A percentile compares a stretch with the other conserved stretches of the same genome.
phyloP scores from a whole-genome alignment of 73 alveolate genomes.

The Tetrahymena elliotti region DNA sequence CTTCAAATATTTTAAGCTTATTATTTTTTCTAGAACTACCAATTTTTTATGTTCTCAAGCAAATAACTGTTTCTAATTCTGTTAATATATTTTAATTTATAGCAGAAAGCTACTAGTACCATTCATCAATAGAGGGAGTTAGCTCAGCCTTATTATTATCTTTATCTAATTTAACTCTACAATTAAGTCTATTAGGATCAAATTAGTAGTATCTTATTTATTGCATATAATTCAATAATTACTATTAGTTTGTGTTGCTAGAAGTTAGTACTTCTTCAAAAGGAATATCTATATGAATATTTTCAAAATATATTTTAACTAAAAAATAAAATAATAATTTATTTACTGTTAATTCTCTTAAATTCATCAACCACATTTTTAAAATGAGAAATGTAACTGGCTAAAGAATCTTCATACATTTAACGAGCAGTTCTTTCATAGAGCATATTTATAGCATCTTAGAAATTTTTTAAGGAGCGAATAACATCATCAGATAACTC shows the following conservation, averaged over 20 bases:
- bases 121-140: neutral
- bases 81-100: slow-evolving; percentile 2
- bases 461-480: neutral
- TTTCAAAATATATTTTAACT: neutral
- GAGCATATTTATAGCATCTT: neutral
- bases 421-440: neutral
- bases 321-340: neutral
- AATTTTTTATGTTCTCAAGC: slow-evolving; percentile 45
- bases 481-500: neutral
- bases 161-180: neutral
- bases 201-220: neutral
- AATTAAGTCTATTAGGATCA: neutral
- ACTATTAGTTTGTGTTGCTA: neutral
- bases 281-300: neutral
- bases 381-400: neutral
- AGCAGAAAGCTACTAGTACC: neutral
- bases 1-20: slow-evolving; percentile 36
- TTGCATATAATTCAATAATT: neutral
- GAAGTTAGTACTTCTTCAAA: neutral
- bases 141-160: neutral
- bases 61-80: slow-evolving; percentile 43
- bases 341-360: neutral
- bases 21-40: slow-evolving; percentile 42
- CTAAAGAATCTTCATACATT: neutral
- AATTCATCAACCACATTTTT: neutral